These are phyloP conservation scores for Goniomonas avonlea DNA, from an alignment of 78 protist species.

Conservation along the genomic window DNA sequence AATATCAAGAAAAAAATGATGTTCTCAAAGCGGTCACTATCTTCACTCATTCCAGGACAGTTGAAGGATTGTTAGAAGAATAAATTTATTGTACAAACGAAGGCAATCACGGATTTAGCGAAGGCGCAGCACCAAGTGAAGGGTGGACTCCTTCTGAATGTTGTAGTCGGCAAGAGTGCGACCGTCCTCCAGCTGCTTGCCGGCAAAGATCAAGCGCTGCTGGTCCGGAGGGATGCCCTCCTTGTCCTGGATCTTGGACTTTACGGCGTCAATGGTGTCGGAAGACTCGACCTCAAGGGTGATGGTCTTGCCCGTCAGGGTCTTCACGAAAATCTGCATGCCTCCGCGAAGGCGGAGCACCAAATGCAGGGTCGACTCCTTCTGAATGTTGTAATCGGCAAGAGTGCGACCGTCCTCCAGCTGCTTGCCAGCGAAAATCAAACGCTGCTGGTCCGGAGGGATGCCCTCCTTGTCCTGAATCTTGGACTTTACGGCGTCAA, in stretches of 20 bases:
- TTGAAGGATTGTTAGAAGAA: too few species aligned
- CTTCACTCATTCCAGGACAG: too few species aligned
- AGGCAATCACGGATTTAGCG: too few species aligned
- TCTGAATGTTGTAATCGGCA: conserved; percentile 38
- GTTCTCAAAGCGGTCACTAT: too few species aligned
- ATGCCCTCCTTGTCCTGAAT: conserved; percentile 97
- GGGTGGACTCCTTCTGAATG: conserved; percentile 97
- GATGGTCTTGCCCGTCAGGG: conserved; percentile 96
- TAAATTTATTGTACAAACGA: too few species aligned
- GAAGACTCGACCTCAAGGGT: conserved; percentile 89
- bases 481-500: conserved; percentile 89
- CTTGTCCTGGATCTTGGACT: conserved; percentile 95
- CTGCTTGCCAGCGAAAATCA: conserved; percentile 62
- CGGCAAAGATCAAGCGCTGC: conserved; percentile 98
- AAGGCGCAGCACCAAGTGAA: too few species aligned
- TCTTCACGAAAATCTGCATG: conserved; percentile 65
- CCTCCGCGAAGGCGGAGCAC: conserved; percentile 29
- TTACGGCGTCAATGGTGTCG: conserved; percentile 91
- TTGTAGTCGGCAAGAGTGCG: conserved; percentile 95
- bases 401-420: conserved; percentile 62
- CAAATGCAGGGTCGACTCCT: conserved; percentile 26
- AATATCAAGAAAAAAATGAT: too few species aligned
- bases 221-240: conserved; percentile 96
- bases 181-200: conserved; percentile 99
- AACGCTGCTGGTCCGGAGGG: conserved; percentile 65